Evolutionary conservation across 805 yeast genomes (phyloP).

Genomic region (Yamadazyma sp.): DNA sequence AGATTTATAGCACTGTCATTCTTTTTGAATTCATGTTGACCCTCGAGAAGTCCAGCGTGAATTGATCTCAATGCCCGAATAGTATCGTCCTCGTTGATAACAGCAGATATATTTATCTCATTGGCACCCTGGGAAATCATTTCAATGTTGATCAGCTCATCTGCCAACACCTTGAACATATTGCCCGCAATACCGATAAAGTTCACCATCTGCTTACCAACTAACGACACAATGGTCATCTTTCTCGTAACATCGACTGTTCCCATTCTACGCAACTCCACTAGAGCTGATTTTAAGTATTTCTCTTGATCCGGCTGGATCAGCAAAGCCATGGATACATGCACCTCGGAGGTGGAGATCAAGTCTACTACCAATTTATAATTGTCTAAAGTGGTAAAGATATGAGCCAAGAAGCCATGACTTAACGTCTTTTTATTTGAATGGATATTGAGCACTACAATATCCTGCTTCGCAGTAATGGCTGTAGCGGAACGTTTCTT

Average conservation of each 20-base stretch:
- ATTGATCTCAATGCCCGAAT: conserved; percentile 82
- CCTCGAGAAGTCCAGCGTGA: conserved; percentile 72
- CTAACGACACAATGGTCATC: conserved; percentile 89
- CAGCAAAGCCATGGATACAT: conserved; percentile 96
- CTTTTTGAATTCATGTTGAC: conserved; percentile 23
- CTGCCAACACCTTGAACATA: conserved; percentile 93
- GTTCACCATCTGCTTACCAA: conserved; percentile 97
- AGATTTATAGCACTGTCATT: conserved; percentile 30
- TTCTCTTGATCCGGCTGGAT: conserved; percentile 64
- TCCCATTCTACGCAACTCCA: conserved; percentile 78
- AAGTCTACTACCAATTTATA: conserved; percentile 88
- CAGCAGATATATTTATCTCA: conserved; percentile 95
- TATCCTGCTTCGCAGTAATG: conserved; percentile 90
- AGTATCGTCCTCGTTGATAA: conserved; percentile 79
- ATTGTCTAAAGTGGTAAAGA: conserved; percentile 82
- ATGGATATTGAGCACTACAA: conserved; percentile 88
- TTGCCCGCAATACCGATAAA: conserved; percentile 95
- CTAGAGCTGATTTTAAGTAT: conserved; percentile 68
- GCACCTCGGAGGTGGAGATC: conserved; percentile 96
- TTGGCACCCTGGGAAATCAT: conserved; percentile 99
- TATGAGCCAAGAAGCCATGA: conserved; percentile 92
- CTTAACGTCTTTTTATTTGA: conserved; percentile 90
- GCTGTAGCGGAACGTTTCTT: conserved; percentile 83
- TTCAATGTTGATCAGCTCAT: conserved; percentile 88
- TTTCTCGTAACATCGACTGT: conserved; percentile 83